These are phyloP conservation scores for Tetrahymena borealis DNA, from an alignment of 73 alveolate species.

Conservation along the genomic window DNA sequence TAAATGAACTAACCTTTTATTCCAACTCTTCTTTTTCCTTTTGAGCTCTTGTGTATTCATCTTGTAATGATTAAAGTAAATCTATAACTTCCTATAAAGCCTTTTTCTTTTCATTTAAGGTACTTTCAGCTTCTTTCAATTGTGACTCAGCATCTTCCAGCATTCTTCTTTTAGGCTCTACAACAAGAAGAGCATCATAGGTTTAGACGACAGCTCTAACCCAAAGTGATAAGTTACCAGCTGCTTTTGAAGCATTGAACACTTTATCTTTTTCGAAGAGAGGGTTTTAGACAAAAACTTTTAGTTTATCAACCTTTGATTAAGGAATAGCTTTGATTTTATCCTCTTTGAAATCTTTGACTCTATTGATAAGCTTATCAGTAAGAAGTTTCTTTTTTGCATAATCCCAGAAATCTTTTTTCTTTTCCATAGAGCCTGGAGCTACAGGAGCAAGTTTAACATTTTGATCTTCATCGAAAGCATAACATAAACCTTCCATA, in stretches of 20 bases:
- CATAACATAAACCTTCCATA: constrained; percentile 45
- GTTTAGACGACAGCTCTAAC: constrained; percentile 72
- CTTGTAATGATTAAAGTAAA: constrained; percentile 63
- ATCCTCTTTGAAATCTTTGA: constrained; percentile 55
- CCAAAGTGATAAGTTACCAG: constrained; percentile 75
- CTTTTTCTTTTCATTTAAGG: constrained; percentile 47
- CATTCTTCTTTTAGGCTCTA: constrained; percentile 33
- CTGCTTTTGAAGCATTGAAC: constrained; percentile 73
- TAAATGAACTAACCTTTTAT: constrained; percentile 45
- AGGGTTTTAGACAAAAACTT: constrained; percentile 2
- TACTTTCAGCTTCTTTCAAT: constrained; percentile 68
- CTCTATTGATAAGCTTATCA: constrained; percentile 55
- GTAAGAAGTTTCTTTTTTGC: constrained; percentile 31
- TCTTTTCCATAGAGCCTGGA: constrained; percentile 44
- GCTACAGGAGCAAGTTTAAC: constrained; percentile 26
- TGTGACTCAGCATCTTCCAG: constrained; percentile 32
- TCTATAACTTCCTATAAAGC: constrained; percentile 81
- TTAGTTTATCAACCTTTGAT: constrained; percentile 4
- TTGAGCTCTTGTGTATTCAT: constrained; percentile 82
- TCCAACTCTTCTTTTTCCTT: constrained; percentile 80
- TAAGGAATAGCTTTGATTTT: constrained; percentile 32
- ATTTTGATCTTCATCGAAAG: constrained; percentile 26
- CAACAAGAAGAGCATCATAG: constrained; percentile 62
- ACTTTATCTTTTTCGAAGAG: constrained; percentile 20
- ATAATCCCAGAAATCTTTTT: constrained; percentile 41